A percentile compares a stretch with the other conserved stretches of the same genome.
phyloP scores from a whole-genome alignment of 257 asterid species.

The Solanum bulbocastanum region DNA sequence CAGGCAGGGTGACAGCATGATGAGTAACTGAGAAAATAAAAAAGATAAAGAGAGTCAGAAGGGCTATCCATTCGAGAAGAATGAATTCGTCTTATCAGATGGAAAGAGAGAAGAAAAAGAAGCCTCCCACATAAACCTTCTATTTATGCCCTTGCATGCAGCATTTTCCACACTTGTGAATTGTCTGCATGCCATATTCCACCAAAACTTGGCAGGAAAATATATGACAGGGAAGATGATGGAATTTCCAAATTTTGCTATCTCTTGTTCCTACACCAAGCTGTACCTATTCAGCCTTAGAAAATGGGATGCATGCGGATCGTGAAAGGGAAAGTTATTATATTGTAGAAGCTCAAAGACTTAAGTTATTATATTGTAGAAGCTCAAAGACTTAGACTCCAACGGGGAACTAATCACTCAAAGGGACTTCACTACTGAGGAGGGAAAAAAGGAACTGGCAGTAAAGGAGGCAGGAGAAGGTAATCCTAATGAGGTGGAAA shows the following conservation, averaged over 20 bases:
- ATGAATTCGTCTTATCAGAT: not conserved
- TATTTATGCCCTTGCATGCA: not conserved
- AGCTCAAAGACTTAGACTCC: not conserved
- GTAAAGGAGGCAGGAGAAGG: not conserved
- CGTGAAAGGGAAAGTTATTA: not conserved
- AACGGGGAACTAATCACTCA: not conserved
- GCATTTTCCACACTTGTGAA: not conserved
- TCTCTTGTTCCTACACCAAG: not conserved
- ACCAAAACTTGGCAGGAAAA: not conserved
- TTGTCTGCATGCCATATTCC: not conserved
- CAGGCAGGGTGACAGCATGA: not conserved
- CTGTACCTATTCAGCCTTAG: not conserved
- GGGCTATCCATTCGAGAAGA: not conserved
- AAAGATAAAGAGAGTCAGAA: not conserved
- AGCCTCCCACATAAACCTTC: not conserved
- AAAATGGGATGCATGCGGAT: not conserved
- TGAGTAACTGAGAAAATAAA: not conserved
- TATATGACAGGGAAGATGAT: not conserved
- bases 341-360: not conserved
- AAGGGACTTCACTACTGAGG: not conserved
- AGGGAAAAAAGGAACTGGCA: not conserved
- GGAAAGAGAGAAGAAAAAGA: not conserved
- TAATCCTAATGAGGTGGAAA: not conserved
- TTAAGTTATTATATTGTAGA: not conserved
- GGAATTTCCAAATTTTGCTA: not conserved